phyloP scores from a whole-genome alignment of 2,329 filamentous ascomycete species.

The Capronia americana region DNA sequence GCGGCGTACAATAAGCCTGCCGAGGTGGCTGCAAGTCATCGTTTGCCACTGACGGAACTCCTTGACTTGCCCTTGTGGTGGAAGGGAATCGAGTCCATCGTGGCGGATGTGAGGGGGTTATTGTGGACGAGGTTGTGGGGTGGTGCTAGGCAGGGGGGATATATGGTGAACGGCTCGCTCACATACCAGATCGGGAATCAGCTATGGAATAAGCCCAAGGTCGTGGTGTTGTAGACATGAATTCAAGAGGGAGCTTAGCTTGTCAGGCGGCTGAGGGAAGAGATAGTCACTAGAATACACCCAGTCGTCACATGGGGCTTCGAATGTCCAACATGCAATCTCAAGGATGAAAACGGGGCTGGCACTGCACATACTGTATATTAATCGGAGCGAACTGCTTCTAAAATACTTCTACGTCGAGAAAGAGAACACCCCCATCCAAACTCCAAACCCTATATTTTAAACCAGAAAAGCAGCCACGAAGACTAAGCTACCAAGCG shows the following conservation, averaged over 20 bases:
- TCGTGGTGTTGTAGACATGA: slow-evolving; percentile 44
- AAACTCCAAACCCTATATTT: neutral
- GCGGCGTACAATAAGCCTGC: slow-evolving; percentile 43
- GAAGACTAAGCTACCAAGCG: slow-evolving; percentile 28
- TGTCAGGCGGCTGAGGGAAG: neutral
- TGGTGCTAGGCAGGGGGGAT: slow-evolving; percentile 56
- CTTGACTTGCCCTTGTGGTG: slow-evolving; percentile 55
- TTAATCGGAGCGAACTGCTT: neutral
- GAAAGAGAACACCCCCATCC: neutral
- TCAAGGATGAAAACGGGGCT: neutral
- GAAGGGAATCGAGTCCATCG: slow-evolving; percentile 58
- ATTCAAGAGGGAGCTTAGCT: neutral
- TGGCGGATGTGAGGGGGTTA: slow-evolving; percentile 62
- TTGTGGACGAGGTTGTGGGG: slow-evolving; percentile 67
- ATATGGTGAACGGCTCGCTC: slow-evolving; percentile 68
- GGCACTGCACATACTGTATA: neutral
- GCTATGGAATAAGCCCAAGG: slow-evolving; percentile 48
- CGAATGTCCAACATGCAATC: neutral
- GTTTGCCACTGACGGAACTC: slow-evolving; percentile 46
- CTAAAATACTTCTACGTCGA: neutral
- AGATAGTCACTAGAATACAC: neutral
- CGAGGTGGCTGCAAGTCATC: slow-evolving; percentile 37
- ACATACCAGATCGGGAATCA: slow-evolving; percentile 51
- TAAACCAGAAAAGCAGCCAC: slow-evolving; percentile 29
- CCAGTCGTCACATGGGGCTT: neutral